Base-by-base conservation (phyloP, 148 eudicot genomes). In the Amaranthus cruentus region DNA sequence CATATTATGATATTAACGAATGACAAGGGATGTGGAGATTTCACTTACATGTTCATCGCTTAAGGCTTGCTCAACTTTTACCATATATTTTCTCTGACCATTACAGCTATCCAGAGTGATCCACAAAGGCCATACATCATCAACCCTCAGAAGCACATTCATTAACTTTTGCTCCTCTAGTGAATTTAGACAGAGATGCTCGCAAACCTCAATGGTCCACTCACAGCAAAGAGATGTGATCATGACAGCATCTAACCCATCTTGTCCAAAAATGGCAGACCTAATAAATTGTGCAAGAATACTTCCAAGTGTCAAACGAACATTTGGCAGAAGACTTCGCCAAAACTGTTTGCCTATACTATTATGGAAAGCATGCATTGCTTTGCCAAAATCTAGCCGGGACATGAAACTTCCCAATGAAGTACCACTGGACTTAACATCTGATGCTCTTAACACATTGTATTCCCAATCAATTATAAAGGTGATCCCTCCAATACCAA, bases 391-490 rank as follows among this genome's bases (percentile, higher is more conserved):
- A 56, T 85, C 80, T 81, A 72, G 64, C 82, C 93, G 82, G 49
- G 72, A 60, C 70, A 81, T 73, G 47, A 65, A 71, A 58, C 76
- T 76, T 54, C 66, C 78, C 58, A 57, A 65, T 8, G 77, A 54
- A 78, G 80, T 77, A 74, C 77, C 81, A 63, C 79, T 85, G 66
- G 56, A 64, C 66, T 75, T 78, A 72, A 81, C 72, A 47, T 72
- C 51, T 47, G 75, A 75, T 67, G 83, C 68, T 71, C 75, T 71
- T 68, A 83, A 69, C 76, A 86, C 49, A 71, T 76, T 74, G 73
- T 74, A 82, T 53, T 95, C 98, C 96, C 97, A 95, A 72, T 84
- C 87, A 79, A 90, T 84, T 55, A 91, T 55, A 80, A 85, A 86
- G 50, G 84, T 44, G 72, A 85, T 82, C 11, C 89, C 85, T 74